Conservation (phyloP, 148 eudicot genomes). For the Silene conica region DNA sequence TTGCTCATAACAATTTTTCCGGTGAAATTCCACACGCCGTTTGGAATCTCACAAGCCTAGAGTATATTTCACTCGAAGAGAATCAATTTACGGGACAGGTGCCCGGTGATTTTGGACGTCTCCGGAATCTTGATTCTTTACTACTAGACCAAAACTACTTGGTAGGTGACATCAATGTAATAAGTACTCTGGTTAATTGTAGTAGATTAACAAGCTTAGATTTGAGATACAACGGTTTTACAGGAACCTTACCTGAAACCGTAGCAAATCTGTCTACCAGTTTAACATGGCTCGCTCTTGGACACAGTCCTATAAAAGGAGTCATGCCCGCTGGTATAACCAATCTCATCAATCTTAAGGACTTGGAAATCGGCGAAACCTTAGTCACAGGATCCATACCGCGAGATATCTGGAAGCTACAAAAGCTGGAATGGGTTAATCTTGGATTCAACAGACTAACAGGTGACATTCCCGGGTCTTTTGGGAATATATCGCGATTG, state of each 20-base stretch:
- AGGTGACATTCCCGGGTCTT: constrained; percentile 26
- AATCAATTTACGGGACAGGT: constrained; percentile 21
- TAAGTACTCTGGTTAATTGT: constrained; percentile 26
- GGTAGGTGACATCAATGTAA: constrained; percentile 23
- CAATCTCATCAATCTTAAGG: constrained; percentile 15
- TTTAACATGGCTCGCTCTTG: background rate
- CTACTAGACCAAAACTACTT: constrained; percentile 3
- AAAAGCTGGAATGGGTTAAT: background rate
- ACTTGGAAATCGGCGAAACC: background rate
- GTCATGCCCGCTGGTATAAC: constrained; percentile 21
- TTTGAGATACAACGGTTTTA: constrained; percentile 4
- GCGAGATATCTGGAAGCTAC: constrained; percentile 9
- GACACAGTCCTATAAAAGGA: background rate
- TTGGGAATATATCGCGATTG: constrained; percentile 31
- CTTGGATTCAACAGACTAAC: constrained; percentile 9
- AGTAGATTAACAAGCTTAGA: constrained; percentile 4
- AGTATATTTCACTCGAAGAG: background rate
- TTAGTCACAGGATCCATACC: constrained; percentile 28
- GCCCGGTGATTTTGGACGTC: constrained; percentile 10
- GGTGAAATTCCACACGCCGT: constrained; percentile 30
- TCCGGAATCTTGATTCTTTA: background rate
- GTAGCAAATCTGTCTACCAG: constrained; percentile 17
- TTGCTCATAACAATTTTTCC: constrained; percentile 11
- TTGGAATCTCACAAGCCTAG: constrained; percentile 27
- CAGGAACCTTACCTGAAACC: constrained; percentile 17